These are phyloP conservation scores for Penicillium argentinense DNA, from an alignment of 495 filamentous ascomycete species.

Conservation along the genomic window DNA sequence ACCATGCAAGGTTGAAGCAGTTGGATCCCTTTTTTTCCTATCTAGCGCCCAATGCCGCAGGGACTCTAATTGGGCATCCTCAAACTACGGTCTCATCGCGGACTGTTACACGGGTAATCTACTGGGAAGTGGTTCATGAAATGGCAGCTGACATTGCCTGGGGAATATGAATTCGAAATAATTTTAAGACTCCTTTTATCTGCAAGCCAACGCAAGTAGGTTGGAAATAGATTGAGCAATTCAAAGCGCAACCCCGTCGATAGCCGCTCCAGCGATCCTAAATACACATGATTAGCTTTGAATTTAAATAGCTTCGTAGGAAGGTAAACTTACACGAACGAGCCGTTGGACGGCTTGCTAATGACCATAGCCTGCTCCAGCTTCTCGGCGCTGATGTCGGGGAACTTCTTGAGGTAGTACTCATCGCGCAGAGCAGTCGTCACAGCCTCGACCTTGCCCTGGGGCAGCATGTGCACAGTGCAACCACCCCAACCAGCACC, in stretches of 20 bases:
- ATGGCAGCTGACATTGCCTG: not conserved
- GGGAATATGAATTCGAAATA: not conserved
- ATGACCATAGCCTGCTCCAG: conserved; percentile 81
- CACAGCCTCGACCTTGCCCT: conserved; percentile 79
- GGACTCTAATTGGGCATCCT: too few relatives aligned
- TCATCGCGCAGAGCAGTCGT: conserved; percentile 71
- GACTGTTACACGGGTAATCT: not conserved
- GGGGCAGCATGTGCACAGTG: conserved; percentile 87
- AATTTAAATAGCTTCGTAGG: conserved; percentile 1
- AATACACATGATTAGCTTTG: conserved; percentile 8
- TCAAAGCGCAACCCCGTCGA: conserved; percentile 37
- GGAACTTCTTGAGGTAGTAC: conserved; percentile 77
- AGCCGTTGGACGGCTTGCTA: conserved; percentile 67
- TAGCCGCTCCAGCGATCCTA: conserved; percentile 45
- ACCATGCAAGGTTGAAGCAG: too few relatives aligned
- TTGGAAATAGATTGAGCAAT: conserved; percentile 1
- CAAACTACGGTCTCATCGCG: too few relatives aligned
- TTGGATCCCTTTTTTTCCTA: too few relatives aligned
- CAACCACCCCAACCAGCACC: conserved; percentile 98
- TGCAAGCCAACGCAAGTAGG: not conserved
- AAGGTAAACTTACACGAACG: conserved; percentile 41
- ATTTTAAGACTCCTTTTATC: not conserved
- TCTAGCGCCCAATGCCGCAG: too few relatives aligned
- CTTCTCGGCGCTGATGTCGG: conserved; percentile 69
- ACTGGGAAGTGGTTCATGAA: not conserved